Evolutionary conservation across 179 eudicot genomes (phyloP).

Genomic region (Gypsophila paniculata): DNA sequence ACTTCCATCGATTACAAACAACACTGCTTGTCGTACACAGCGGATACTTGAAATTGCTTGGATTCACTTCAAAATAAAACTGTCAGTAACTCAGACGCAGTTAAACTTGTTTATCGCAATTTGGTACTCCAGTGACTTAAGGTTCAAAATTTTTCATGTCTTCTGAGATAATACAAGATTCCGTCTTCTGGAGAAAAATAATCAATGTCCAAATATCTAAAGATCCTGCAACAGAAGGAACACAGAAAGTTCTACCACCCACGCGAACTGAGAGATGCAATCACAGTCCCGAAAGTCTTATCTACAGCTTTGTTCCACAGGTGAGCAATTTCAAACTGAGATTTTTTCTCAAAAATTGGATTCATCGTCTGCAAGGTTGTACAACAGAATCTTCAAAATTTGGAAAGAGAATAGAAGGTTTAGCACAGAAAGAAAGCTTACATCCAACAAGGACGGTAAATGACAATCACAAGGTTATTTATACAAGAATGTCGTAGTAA

Average conservation of each 20-base stretch:
- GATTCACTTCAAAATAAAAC: not conserved
- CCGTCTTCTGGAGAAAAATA: constrained; percentile 1
- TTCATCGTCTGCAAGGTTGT: constrained; percentile 33
- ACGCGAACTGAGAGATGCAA: constrained; percentile 58
- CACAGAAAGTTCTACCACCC: constrained; percentile 45
- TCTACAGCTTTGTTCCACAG: constrained; percentile 70
- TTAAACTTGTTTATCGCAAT: not conserved
- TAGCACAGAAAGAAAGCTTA: not conserved
- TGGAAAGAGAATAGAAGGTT: not conserved
- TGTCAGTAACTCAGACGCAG: not conserved
- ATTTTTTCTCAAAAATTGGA: constrained; percentile 33
- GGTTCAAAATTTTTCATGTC: not conserved
- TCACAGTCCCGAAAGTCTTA: constrained; percentile 49
- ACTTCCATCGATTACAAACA: not conserved
- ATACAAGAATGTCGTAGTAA: not conserved
- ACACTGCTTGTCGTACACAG: not conserved
- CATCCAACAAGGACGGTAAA: not conserved
- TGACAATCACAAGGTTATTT: not conserved
- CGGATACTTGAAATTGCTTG: not conserved
- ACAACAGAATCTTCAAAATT: constrained; percentile 19
- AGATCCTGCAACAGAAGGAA: constrained; percentile 5
- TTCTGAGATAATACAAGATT: constrained; percentile 9
- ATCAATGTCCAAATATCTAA: constrained; percentile 8
- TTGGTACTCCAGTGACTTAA: not conserved
- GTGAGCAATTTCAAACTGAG: constrained; percentile 42